These are phyloP conservation scores for Hypoxylon sp. DNA, from an alignment of 2,329 filamentous ascomycete species.

Conservation along the genomic window DNA sequence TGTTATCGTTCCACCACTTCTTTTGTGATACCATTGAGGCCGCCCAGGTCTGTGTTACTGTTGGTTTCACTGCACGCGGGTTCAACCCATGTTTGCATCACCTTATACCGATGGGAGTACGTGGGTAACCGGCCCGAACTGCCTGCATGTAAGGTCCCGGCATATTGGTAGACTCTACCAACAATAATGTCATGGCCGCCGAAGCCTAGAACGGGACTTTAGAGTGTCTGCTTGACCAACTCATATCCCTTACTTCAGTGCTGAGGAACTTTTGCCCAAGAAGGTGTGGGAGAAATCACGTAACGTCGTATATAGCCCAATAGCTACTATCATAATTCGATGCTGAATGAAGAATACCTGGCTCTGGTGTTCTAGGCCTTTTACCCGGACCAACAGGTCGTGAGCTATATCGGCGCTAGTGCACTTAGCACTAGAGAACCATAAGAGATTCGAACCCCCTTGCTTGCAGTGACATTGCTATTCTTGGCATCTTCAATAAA, in stretches of 20 bases:
- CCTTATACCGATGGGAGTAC: not conserved
- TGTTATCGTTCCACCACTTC: not conserved
- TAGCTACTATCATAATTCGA: not conserved
- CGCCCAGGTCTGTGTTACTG: not conserved
- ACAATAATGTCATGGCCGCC: not conserved
- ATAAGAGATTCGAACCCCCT: not conserved
- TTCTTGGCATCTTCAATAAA: not conserved
- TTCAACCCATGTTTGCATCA: not conserved
- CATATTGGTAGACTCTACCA: not conserved
- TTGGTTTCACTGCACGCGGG: not conserved
- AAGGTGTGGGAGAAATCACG: not conserved
- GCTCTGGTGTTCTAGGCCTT: not conserved
- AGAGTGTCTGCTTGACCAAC: not conserved
- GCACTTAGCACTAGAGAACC: not conserved
- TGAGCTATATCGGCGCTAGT: not conserved
- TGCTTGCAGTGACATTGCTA: not conserved
- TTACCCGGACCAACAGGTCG: not conserved
- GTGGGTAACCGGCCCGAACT: not conserved
- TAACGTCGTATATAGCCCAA: constrained; percentile 6
- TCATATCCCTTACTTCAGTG: constrained; percentile 1
- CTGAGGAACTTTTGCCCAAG: not conserved
- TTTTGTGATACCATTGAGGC: not conserved
- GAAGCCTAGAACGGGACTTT: not conserved
- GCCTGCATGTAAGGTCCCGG: not conserved
- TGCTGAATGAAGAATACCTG: not conserved